Evolutionary conservation across 306 rosid species (phyloP), one percentile per base, ranked within the genome.

Genomic region (Heteromeles arbutifolia): DNA sequence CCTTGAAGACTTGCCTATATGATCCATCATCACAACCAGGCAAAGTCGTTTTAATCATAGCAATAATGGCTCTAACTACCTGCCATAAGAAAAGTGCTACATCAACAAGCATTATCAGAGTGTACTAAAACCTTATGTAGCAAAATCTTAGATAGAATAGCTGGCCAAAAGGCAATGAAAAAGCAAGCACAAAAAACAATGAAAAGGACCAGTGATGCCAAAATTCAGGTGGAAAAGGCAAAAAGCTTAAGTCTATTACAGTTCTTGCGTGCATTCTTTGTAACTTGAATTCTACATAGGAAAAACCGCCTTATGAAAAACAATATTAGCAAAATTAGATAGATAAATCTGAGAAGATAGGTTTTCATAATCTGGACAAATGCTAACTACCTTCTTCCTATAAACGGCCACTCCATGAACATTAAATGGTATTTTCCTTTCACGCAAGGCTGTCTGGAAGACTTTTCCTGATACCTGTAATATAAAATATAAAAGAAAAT

Each of bases 401-500:
- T 95, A 95, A 82, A 95, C 91, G 37, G 98, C 98, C 50, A 92
- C 91, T 19, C 98, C 97, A 31, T 95, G 98, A 81, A 84, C 74
- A 73, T 95, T 95, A 79, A 95, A 95, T 8, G 98, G 96, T 78
- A 95, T 89, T 85, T 89, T 90, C 88, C 97, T 87, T 75, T 95
- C 97, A 66, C 97, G 95, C 44, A 92, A 90, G 39, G 96, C 87
- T 68, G 89, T 82, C 87, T 95, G 98, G 84, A 92, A 95, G 70
- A 90, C 90, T 87, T 86, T 92, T 68, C 98, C 98, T 6, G 97
- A 90, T 68, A 90, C 79, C 98, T 95, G 77, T 52, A 65, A 75
- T 39, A 52, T 43, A 71, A 41, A 45, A 56, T 18, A 56, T 19
- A n/a, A 59, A 53, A 39, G 32, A 72, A 11, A 67, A 26, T 63